Base-by-base conservation (phyloP, 2,329 filamentous ascomycete species). In the Cercospora zeae-maydis region DNA sequence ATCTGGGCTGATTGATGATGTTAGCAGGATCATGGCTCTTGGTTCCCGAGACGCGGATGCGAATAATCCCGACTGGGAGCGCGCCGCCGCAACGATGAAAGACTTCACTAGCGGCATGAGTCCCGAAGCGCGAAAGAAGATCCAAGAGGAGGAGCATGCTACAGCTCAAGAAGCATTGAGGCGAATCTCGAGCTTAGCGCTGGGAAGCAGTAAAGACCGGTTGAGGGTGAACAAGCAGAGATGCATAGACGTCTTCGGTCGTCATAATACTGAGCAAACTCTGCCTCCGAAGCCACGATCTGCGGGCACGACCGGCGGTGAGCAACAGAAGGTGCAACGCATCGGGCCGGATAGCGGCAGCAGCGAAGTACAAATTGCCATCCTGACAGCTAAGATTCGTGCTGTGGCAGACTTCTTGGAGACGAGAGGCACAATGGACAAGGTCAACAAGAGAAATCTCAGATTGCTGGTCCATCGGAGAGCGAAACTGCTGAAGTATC, bases 311-410 rank as follows among this genome's bases (percentile, higher is more conserved):
- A 56, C 65, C 19, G 45, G 68, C 6, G 68, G 70, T 5, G 62
- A 68, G 59, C 73, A 71, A 54, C 63, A 72, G 5, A 68, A 78
- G 27, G 84, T 84, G 69, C 71, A 64, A 49, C 88, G 96, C 33
- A 86, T 88, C n/a, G 95, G 95, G 0, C 90, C 89, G 4, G 95
- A 99, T 75, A 99, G 93, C 0, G 95, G 95, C 36, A 96, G 91
- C 71, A 91, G 91, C 6, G 95, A 99, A 79, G 96, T 99, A n/a
- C 95, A 99, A 81, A 92, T 96, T 69, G 93, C 92, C 51, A 96
- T 99, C 70, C 78, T 99, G 75, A 99, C 95, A 2, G 86, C 92
- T 62, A 98, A 97, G 83, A 99, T 99, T 75, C 84, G 91, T 66
- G 87, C 89, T 24, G 77, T 99, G 55, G 88, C 90, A 14, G 83